phyloP scores from a whole-genome alignment of 1,284 basidiomycete species.

The Trametes sp. region DNA sequence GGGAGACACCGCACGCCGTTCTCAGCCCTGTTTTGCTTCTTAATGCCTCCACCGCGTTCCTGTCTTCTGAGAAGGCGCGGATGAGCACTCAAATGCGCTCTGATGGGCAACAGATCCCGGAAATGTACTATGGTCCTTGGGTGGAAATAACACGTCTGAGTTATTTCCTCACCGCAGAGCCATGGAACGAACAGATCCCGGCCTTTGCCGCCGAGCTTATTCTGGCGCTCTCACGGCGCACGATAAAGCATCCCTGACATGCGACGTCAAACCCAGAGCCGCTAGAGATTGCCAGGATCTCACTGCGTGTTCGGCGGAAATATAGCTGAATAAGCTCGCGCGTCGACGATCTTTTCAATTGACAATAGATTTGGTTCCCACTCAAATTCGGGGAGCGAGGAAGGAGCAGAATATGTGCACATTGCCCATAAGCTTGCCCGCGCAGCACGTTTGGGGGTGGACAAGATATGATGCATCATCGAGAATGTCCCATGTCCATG shows the following conservation, averaged over 20 bases:
- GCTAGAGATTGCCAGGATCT: constrained; percentile 5
- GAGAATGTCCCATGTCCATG: neutral
- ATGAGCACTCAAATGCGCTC: constrained; percentile 12
- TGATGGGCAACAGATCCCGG: constrained; percentile 22
- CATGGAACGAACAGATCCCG: constrained; percentile 8
- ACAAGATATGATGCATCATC: neutral
- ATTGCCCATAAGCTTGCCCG: neutral
- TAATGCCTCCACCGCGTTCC: constrained; percentile 29
- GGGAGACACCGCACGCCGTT: constrained; percentile 19
- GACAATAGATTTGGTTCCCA: neutral
- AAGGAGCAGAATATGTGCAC: neutral
- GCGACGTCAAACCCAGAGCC: neutral
- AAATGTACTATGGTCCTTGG: constrained; percentile 7
- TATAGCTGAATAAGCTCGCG: constrained; percentile 10
- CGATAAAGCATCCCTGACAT: constrained; percentile 5
- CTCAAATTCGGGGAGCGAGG: constrained; percentile 1
- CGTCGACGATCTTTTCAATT: constrained; percentile 1
- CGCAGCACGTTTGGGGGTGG: constrained; percentile 1
- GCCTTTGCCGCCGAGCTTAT: constrained; percentile 19
- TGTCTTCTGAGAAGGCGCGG: constrained; percentile 18
- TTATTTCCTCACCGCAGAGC: constrained; percentile 1
- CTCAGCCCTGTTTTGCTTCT: constrained; percentile 29
- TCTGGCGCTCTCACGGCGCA: constrained; percentile 12
- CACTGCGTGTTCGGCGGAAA: constrained; percentile 9
- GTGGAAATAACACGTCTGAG: constrained; percentile 16